Percentiles rank a stretch among this genome's conserved stretches.
Evolutionary conservation across 1,284 basidiomycete species (phyloP).

Genomic region (Ganoderma sp.): DNA sequence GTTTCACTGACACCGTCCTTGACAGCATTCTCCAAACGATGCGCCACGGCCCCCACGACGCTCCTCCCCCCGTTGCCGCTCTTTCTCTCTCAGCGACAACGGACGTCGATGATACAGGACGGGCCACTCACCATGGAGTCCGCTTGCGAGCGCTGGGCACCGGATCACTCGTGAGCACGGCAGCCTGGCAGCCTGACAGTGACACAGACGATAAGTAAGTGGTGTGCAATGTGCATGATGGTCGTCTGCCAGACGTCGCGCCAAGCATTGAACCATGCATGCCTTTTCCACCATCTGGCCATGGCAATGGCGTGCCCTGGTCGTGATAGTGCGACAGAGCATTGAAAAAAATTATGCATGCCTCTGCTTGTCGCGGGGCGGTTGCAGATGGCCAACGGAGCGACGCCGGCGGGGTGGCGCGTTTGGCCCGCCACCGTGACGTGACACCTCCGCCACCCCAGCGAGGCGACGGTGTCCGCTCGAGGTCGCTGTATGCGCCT

Average conservation of each 20-base stretch:
- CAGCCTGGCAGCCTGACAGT: background rate
- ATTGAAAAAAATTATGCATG: background rate
- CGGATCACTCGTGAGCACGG: background rate
- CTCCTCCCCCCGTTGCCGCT: background rate
- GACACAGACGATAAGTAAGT: background rate
- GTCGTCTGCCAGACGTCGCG: background rate
- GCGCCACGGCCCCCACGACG: background rate
- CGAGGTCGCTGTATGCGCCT: too few species aligned
- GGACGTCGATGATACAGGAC: too few species aligned
- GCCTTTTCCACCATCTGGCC: background rate
- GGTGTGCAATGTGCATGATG: background rate
- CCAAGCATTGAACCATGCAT: background rate
- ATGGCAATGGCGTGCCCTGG: background rate
- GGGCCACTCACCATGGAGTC: background rate
- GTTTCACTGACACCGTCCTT: background rate
- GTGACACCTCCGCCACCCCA: background rate
- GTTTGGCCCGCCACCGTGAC: background rate
- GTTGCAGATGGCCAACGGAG: background rate
- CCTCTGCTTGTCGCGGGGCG: background rate
- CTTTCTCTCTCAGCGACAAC: too few species aligned
- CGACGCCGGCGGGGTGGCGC: background rate
- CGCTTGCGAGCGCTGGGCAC: background rate
- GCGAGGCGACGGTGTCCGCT: too few species aligned
- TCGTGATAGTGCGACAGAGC: background rate
- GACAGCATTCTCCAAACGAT: background rate